These are phyloP conservation scores for Medicago arabica DNA, from an alignment of 306 rosid genomes.

Conservation along the genomic window DNA sequence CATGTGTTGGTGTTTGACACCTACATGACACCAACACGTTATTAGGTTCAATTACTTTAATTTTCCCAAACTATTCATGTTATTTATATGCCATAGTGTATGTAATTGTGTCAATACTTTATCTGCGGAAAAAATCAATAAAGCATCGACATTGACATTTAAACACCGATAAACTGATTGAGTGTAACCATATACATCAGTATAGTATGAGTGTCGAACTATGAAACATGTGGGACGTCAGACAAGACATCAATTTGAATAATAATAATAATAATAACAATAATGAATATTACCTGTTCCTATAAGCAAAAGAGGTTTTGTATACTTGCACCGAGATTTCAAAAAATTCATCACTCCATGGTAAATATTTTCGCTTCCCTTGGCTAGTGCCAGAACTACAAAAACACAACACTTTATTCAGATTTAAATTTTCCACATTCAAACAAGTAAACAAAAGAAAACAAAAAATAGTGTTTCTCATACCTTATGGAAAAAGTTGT, in stretches of 20 bases:
- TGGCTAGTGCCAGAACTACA: constrained; percentile 96
- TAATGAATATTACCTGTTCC: constrained; percentile 60
- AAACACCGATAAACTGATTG: not conserved
- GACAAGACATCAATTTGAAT: no score
- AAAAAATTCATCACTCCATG: constrained; percentile 89
- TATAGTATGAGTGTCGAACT: not conserved
- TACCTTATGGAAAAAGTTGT: constrained; percentile 80
- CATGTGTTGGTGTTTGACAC: not conserved
- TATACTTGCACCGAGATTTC: constrained; percentile 75
- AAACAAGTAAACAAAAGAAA: not conserved
- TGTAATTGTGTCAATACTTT: not conserved
- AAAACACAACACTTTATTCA: constrained; percentile 16
- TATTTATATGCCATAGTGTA: not conserved
- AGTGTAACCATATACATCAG: not conserved
- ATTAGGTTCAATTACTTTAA: not conserved
- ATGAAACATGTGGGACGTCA: no score
- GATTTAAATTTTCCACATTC: not conserved
- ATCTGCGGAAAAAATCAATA: not conserved
- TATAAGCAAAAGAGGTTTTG: constrained; percentile 79
- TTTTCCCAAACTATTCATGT: not conserved
- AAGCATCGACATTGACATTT: not conserved
- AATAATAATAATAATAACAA: no score
- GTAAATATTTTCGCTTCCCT: constrained; percentile 81
- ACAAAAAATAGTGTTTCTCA: not conserved
- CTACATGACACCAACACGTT: not conserved